Percentiles rank a stretch among this genome's conserved stretches.
phyloP scores from a whole-genome alignment of 352 stramenopile species.

The Phytophthora brassicae region DNA sequence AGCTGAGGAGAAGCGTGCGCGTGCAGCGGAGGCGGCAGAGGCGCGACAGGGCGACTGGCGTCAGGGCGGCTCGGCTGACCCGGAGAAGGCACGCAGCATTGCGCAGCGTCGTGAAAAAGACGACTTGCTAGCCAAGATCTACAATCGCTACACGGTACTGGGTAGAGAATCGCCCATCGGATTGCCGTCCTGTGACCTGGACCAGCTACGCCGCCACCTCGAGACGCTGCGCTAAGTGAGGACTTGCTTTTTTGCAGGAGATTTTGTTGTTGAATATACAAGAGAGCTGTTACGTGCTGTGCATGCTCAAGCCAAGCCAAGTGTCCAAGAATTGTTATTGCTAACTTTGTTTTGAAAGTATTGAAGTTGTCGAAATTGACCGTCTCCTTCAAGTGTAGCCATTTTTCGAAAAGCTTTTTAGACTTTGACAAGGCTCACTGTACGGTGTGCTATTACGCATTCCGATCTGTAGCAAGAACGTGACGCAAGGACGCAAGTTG shows the following conservation, averaged over 20 bases:
- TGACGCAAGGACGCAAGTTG: not conserved
- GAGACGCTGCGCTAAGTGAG: conserved; percentile 55
- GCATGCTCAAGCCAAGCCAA: not conserved
- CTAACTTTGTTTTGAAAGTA: too few relatives aligned
- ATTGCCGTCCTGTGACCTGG: conserved; percentile 71
- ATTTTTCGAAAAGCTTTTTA: not conserved
- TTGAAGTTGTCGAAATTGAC: not conserved
- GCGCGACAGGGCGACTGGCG: conserved; percentile 69
- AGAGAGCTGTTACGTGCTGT: not conserved
- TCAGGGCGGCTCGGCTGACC: conserved; percentile 65
- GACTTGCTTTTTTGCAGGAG: not conserved
- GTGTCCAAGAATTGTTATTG: not conserved
- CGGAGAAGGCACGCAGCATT: conserved; percentile 66
- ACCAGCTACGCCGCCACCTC: conserved; percentile 78
- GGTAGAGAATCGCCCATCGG: conserved; percentile 82
- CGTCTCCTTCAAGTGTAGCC: conserved; percentile 7
- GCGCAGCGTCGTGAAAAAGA: conserved; percentile 78
- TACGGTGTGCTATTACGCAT: too few relatives aligned
- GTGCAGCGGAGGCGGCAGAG: conserved; percentile 69
- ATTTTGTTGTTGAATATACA: conserved; percentile 18
- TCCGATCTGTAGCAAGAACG: not conserved
- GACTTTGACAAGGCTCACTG: not conserved
- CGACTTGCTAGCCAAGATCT: conserved; percentile 80
- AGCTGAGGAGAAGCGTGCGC: conserved; percentile 63
- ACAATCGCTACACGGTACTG: conserved; percentile 74